Base-by-base conservation (phyloP, 1,139 yeast species). In the Zygoascus sp. region DNA sequence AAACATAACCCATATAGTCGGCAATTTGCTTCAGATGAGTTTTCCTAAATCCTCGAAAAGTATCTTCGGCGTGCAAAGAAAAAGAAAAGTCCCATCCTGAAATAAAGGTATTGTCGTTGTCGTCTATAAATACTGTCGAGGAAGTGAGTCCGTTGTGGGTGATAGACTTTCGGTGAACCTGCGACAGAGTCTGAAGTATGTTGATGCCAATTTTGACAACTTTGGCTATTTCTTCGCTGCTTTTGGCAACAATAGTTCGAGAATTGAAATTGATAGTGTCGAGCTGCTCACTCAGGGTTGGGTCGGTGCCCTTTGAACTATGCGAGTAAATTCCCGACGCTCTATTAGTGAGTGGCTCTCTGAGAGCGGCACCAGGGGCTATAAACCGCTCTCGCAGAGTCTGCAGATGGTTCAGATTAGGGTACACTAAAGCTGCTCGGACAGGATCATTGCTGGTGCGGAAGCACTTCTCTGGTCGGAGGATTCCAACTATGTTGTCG, bases 41-140 rank as follows among this genome's bases (percentile, higher is more conserved):
- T 40, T 58, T 54, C 23, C 62, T 51, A 44, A 58, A 60, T 1
- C 64, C 63, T 27, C 60, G 59, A 11, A 70, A 60, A 28, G 76
- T 65, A 50, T 72, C 74, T 52, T 77, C 81, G 0, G 69, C 66
- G 37, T 63, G 63, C n/a, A 70, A 59, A 2, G 75, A 58, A 53
- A 76, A 77, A 25, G 73, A 59, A 53, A 74, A 76, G 52, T 76
- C 81, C 77, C 80, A 77, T 1, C 79, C 79, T 0, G 71, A 64
- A 9, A 77, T 58, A 40, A 62, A 69, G 1, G 76, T 65, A 28
- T 70, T 66, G 28, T 58, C 57, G 13, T 60, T 56, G 17, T 63
- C 65, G 43, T 64, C 61, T 11, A 68, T 57, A 2, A 74, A 57
- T 1, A 77, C 67, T 35, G 66, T 63, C 19, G 64, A 60, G 6